Conservation (phyloP, 768 basidiomycete genomes). For the Sarcomyxa edulis region DNA sequence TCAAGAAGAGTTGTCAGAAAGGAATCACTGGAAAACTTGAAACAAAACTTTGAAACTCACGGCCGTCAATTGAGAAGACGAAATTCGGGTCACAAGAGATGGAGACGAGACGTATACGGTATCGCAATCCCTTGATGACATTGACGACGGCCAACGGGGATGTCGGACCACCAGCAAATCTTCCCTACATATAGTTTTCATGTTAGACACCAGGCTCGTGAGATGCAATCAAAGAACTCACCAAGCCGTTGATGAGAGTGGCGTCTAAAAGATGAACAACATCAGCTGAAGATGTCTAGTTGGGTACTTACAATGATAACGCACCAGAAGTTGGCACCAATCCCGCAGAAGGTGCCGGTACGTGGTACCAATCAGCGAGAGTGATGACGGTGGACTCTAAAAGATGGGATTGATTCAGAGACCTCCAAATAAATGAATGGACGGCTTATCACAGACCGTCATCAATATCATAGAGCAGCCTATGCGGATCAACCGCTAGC, state of each 20-base stretch:
- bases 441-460: too few species aligned
- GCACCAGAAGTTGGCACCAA: too few species aligned
- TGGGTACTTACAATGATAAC: too few species aligned
- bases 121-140: too few species aligned
- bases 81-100: conserved; percentile 26
- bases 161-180: conserved; percentile 29
- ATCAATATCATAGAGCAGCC: conserved; percentile 37
- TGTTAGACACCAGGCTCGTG: conserved; percentile 30
- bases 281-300: not conserved
- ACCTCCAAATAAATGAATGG: too few species aligned
- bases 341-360: conserved; percentile 2
- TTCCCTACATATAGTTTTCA: conserved; percentile 35
- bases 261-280: conserved; percentile 16
- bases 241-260: conserved; percentile 42
- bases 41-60: too few species aligned
- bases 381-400: conserved; percentile 39
- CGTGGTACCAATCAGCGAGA: conserved; percentile 38
- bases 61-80: conserved; percentile 24
- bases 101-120: conserved; percentile 27
- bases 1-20: too few species aligned
- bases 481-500: conserved; percentile 39
- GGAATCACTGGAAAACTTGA: too few species aligned
- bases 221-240: conserved; percentile 27
- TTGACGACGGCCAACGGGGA: too few species aligned
- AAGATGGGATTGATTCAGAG: too few species aligned